Conservation (phyloP, 495 filamentous ascomycete genomes). For the Aspergillus wentii region DNA sequence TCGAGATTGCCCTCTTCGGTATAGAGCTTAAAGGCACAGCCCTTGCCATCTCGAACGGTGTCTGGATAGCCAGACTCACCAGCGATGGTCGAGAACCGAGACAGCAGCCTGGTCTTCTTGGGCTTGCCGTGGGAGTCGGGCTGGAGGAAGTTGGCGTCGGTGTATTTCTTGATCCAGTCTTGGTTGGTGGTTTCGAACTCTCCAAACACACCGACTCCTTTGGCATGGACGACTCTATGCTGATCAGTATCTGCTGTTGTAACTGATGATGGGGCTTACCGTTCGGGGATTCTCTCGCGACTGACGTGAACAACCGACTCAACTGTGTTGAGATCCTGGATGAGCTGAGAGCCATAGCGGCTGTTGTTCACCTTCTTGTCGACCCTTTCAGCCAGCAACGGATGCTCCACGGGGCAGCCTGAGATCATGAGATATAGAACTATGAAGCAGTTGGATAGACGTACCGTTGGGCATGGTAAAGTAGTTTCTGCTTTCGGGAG, state of each 20-base stretch:
- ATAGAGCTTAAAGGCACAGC: constrained; percentile 64
- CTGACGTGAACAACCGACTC: not conserved
- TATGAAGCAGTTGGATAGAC: not conserved
- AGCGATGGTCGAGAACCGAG: constrained; percentile 59
- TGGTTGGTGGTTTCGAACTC: not conserved
- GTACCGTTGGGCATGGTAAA: not conserved
- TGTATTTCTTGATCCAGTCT: not conserved
- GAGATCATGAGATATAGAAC: not conserved
- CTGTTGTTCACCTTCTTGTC: not conserved
- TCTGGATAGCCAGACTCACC: constrained; percentile 56
- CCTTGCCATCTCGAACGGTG: constrained; percentile 52
- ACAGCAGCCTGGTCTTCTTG: constrained; percentile 51
- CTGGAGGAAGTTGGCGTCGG: not conserved
- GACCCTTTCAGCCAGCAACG: not conserved
- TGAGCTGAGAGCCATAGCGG: not conserved
- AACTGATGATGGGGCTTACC: not conserved
- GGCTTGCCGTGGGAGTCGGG: not conserved
- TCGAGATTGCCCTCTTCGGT: constrained; percentile 70
- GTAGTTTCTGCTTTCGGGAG: not conserved
- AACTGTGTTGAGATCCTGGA: not conserved
- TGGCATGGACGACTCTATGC: not conserved
- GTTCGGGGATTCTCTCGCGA: not conserved
- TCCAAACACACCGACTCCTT: not conserved
- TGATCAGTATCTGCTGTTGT: not conserved
- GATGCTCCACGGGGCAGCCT: not conserved